phyloP scores from a whole-genome alignment of 345 rosid genomes.

The Punica granatum region DNA sequence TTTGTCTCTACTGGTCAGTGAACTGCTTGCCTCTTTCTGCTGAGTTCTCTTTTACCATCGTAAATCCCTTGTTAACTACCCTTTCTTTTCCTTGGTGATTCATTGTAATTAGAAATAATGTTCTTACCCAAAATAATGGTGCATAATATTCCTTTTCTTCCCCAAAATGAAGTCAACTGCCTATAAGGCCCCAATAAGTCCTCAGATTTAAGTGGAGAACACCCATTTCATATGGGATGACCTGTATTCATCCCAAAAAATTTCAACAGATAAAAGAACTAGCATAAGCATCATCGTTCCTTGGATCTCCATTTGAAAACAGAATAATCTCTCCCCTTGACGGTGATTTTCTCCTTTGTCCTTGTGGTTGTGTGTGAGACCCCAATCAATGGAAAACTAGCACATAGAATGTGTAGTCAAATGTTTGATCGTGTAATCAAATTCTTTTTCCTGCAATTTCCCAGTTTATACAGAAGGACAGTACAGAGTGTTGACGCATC shows the following conservation, averaged over 20 bases:
- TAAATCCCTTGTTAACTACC: neutral
- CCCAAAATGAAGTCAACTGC: neutral
- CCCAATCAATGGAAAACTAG: neutral
- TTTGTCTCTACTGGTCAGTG: neutral
- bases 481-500: constrained; percentile 1
- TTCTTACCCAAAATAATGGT: neutral
- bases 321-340: neutral
- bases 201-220: neutral
- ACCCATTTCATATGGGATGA: neutral
- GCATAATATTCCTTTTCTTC: neutral
- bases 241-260: neutral
- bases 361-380: neutral
- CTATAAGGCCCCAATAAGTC: neutral
- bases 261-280: neutral
- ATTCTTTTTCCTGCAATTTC: neutral
- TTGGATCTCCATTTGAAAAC: neutral
- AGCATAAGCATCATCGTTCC: neutral
- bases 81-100: neutral
- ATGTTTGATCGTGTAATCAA: neutral
- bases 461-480: neutral
- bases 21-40: neutral
- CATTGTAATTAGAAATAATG: neutral
- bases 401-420: neutral
- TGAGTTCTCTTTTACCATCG: constrained; percentile 1
- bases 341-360: neutral